Percentiles rank a stretch among this genome's conserved stretches.
Conservation (phyloP, 169 alveolate genomes). For the Toxoplasma gondii region DNA sequence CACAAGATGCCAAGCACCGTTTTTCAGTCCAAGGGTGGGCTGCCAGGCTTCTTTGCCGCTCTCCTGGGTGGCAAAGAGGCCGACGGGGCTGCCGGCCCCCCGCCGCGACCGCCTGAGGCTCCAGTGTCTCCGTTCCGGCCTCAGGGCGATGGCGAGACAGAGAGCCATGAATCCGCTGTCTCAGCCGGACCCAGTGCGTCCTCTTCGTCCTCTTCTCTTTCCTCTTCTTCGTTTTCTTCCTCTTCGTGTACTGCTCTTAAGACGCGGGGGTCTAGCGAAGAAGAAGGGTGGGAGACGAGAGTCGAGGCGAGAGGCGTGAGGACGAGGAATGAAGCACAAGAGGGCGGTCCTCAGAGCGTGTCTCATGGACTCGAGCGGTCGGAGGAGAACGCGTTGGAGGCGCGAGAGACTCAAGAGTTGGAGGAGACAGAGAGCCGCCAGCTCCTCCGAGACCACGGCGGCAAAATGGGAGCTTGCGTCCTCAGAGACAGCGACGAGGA, state of each 20-base stretch:
- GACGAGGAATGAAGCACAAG: background rate
- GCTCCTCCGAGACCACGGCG: background rate
- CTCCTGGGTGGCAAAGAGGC: background rate
- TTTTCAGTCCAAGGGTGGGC: background rate
- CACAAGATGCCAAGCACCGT: no score
- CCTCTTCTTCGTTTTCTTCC: no score
- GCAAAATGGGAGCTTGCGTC: background rate
- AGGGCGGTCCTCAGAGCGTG: background rate
- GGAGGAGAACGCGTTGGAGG: background rate
- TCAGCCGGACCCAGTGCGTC: no score
- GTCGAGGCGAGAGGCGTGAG: background rate
- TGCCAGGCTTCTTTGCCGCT: background rate
- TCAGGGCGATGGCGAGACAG: background rate
- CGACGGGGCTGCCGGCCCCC: constrained; percentile 1
- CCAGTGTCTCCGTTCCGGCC: background rate
- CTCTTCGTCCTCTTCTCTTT: no score
- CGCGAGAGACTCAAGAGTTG: background rate
- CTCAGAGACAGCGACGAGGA: constrained; percentile 3
- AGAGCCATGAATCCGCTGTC: no score
- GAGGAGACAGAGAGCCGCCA: background rate
- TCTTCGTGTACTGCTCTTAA: no score
- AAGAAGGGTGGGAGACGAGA: background rate
- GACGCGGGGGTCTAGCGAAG: no score
- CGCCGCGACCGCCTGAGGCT: background rate
- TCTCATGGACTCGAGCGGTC: background rate